Conservation (phyloP, 139 green algal species). For the Micractinium sp. region DNA sequence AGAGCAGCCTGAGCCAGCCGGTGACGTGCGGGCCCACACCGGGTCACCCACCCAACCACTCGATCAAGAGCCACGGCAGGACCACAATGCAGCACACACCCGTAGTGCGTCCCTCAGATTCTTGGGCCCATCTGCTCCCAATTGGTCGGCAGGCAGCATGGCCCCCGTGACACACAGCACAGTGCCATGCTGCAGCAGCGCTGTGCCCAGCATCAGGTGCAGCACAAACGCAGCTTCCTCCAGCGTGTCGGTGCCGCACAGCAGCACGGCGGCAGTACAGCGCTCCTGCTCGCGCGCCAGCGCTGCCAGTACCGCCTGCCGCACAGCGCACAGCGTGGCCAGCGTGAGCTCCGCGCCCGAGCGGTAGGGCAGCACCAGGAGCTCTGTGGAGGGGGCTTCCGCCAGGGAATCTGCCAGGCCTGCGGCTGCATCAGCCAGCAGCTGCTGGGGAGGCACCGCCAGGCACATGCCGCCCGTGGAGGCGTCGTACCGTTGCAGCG, state of each 20-base stretch:
- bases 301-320: neutral
- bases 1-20: neutral
- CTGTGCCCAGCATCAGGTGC: slow-evolving; percentile 31
- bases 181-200: neutral
- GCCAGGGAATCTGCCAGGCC: neutral
- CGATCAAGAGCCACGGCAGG: neutral
- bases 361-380: neutral
- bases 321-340: neutral
- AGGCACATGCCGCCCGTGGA: neutral
- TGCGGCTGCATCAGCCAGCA: neutral
- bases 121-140: slow-evolving; percentile 24
- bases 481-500: neutral
- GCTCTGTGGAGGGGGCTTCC: neutral
- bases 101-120: slow-evolving; percentile 48
- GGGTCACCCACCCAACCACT: neutral
- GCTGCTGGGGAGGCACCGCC: neutral
- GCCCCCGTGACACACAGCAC: slow-evolving; percentile 39
- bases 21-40: neutral
- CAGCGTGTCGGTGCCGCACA: slow-evolving; percentile 49
- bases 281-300: no score
- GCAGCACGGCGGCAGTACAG: neutral
- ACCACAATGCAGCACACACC: neutral
- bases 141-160: slow-evolving; percentile 48
- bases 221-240: slow-evolving; percentile 49
- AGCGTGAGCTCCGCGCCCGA: slow-evolving; percentile 7